These are phyloP conservation scores for Naganishia sp. DNA, from an alignment of 1,284 basidiomycete genomes.

Conservation along the genomic window DNA sequence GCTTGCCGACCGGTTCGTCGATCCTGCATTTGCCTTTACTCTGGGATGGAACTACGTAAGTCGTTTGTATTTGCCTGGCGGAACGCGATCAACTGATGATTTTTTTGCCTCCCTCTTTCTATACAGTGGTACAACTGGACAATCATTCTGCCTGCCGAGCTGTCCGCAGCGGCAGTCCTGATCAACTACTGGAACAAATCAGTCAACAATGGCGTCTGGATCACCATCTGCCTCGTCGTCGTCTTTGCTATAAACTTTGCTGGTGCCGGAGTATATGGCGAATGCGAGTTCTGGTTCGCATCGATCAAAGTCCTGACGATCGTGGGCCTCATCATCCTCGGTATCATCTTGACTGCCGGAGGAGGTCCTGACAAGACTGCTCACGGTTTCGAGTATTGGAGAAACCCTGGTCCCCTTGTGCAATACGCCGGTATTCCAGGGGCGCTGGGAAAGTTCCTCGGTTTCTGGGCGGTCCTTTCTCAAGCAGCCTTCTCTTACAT, in stretches of 20 bases:
- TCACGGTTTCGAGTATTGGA: conserved; percentile 55
- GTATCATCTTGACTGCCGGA: conserved; percentile 63
- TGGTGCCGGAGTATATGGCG: conserved; percentile 62
- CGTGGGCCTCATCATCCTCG: conserved; percentile 60
- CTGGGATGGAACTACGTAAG: conserved; percentile 78
- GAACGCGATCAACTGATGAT: neutral
- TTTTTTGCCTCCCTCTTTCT: neutral
- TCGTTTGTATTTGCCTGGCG: conserved; percentile 30
- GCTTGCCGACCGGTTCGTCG: conserved; percentile 74
- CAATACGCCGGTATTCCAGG: conserved; percentile 51
- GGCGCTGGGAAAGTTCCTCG: conserved; percentile 56
- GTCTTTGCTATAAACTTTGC: conserved; percentile 74
- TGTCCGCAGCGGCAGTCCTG: conserved; percentile 74
- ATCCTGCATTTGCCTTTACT: conserved; percentile 75
- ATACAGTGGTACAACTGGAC: conserved; percentile 67
- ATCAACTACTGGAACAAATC: conserved; percentile 68
- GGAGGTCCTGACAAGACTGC: conserved; percentile 49
- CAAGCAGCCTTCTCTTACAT: conserved; percentile 51
- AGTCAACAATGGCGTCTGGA: conserved; percentile 72
- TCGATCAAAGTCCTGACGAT: conserved; percentile 80
- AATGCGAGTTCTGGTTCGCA: conserved; percentile 56
- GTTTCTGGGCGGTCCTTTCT: conserved; percentile 59
- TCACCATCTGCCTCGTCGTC: conserved; percentile 70
- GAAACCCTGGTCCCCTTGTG: conserved; percentile 30
- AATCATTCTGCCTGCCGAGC: conserved; percentile 70